Percentiles rank a stretch among this genome's conserved stretches.
Conservation (phyloP, 768 basidiomycete genomes). For the Rhodocollybia butyracea region DNA sequence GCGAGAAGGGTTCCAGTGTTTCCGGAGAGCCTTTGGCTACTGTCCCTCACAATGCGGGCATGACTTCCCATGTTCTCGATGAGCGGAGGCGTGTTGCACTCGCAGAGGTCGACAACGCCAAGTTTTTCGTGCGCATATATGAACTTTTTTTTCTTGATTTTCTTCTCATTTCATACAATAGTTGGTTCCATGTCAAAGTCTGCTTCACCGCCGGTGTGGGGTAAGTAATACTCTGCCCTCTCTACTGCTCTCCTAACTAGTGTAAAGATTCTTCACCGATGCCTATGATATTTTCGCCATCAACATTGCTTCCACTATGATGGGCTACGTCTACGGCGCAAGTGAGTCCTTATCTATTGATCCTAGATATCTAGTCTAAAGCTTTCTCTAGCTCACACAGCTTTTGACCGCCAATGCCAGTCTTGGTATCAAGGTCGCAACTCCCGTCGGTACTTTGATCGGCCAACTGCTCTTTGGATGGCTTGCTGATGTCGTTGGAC, state of each 20-base stretch:
- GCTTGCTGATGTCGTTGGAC: constrained; percentile 74
- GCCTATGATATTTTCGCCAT: constrained; percentile 92
- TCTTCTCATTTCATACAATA: constrained; percentile 20
- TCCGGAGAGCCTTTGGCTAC: constrained; percentile 23
- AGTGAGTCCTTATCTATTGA: constrained; percentile 14
- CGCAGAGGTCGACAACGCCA: constrained; percentile 82
- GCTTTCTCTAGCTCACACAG: constrained; percentile 12
- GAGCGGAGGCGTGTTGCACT: constrained; percentile 78
- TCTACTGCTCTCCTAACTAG: no score
- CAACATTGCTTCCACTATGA: constrained; percentile 79
- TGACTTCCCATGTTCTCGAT: constrained; percentile 46
- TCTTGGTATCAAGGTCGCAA: constrained; percentile 75
- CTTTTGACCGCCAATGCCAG: constrained; percentile 52
- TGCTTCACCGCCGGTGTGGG: constrained; percentile 73
- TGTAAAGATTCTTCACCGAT: constrained; percentile 34
- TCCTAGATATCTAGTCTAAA: background rate
- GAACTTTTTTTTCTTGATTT: background rate
- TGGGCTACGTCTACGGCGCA: constrained; percentile 74
- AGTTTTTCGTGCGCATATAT: constrained; percentile 62
- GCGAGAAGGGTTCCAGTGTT: constrained; percentile 34
- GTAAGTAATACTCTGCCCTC: no score
- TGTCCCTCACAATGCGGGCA: no score
- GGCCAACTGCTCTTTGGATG: constrained; percentile 80
- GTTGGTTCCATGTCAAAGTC: constrained; percentile 85
- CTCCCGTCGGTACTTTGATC: constrained; percentile 70